Base-by-base conservation (phyloP, 306 rosid genomes). In the Purshia tridentata region DNA sequence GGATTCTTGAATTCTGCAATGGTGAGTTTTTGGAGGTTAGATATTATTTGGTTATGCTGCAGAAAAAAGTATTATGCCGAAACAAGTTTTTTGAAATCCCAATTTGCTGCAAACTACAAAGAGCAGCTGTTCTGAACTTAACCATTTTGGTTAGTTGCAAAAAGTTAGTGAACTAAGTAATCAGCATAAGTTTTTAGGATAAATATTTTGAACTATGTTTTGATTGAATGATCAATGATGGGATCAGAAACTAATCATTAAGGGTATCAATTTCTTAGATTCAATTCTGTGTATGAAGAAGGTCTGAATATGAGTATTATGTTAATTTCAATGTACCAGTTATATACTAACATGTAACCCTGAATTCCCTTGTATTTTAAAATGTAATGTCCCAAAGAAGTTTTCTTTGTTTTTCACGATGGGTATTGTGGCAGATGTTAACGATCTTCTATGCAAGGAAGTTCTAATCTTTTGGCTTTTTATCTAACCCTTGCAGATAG, bases 1-100 rank as follows among this genome's bases (percentile, higher is more conserved):
- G 99, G 97, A 65, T 88, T 91, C 81, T 78, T 90, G 83, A 91
- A 88, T 87, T 86, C 96, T 59, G 96, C 91, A 40, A 60, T 91
- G 90, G 99, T 94, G 75, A 88, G 50, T 76, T 54, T 76, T 78
- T 39, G 44, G 58, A 58, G 51, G n/a, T 45, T 29, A 2, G 12
- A 64, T 48, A 10, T 1, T 76, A 4, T 47, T 39, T 23, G 59
- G 54, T 5, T 67, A 9, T 59, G 20, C 53, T 40, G 55, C 59
- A 49, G 37, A 51, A 61, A 16, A 22, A 9, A 2, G 72, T 39
- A 3, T 47, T 37, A 29, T 61, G 23, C 6, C 15, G 20, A 62
- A 8, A 18, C 15, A 12, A 12, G 23, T 5, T 56, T 8, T 56
- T 49, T 1, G n/a, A 44, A 56, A 55, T 16, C 19, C 11, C 62